Percentiles rank a stretch among this genome's conserved stretches.
phyloP scores from a whole-genome alignment of 2,329 filamentous ascomycete genomes.

The Alternaria rosae region DNA sequence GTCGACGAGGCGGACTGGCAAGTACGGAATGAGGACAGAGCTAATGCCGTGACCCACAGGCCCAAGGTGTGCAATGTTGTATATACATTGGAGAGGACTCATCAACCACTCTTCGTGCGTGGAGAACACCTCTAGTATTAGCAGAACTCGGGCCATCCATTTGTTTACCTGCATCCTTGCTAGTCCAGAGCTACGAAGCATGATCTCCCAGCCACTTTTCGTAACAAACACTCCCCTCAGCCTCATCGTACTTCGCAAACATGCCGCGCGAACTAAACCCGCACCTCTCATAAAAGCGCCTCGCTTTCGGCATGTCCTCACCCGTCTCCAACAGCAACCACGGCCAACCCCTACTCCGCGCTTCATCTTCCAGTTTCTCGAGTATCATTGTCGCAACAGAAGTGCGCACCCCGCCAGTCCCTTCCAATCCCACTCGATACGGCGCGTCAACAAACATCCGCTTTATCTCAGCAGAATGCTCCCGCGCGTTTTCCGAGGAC shows the following conservation, averaged over 20 bases:
- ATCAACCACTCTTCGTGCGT: slow-evolving; percentile 29
- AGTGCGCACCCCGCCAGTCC: not conserved
- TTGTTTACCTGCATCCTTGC: not conserved
- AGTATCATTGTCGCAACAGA: not conserved
- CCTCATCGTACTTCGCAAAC: not conserved
- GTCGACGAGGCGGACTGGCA: slow-evolving; percentile 35
- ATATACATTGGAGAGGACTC: slow-evolving; percentile 50
- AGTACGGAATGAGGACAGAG: slow-evolving; percentile 11
- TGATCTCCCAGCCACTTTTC: not conserved
- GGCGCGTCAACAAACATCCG: not conserved
- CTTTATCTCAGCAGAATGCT: not conserved
- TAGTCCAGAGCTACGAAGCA: not conserved
- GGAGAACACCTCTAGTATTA: slow-evolving; percentile 14
- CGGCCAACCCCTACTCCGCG: not conserved
- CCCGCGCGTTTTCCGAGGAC: not conserved
- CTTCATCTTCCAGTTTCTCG: not conserved
- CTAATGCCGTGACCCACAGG: slow-evolving; percentile 37
- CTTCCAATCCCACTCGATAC: not conserved
- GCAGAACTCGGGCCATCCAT: not conserved
- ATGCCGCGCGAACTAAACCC: not conserved
- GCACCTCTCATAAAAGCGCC: not conserved
- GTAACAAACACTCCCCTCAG: not conserved
- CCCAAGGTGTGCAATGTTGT: slow-evolving; percentile 50
- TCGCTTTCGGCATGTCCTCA: not conserved
- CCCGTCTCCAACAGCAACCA: not conserved